Evolutionary conservation across 2,329 filamentous ascomycete genomes (phyloP).

Genomic region (Ceratocystis diversiconidia): DNA sequence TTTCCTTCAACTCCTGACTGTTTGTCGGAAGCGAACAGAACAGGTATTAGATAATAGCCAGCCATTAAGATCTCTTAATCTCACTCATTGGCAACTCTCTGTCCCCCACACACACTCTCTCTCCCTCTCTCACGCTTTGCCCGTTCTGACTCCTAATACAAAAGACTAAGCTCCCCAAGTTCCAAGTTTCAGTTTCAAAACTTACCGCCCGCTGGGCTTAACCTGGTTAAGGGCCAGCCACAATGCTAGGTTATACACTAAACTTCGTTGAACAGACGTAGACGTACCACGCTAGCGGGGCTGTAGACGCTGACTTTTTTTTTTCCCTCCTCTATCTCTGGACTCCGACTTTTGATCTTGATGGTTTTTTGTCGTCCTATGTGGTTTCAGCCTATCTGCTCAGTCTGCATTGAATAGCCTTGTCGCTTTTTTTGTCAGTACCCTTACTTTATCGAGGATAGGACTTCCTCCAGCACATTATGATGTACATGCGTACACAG

Average conservation of each 20-base stretch:
- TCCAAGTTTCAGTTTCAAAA: slow-evolving; percentile 7
- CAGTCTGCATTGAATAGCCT: too few species aligned
- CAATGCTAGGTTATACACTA: slow-evolving; percentile 3
- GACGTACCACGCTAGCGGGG: not conserved
- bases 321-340: not conserved
- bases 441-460: not conserved
- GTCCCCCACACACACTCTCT: not conserved
- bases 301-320: not conserved
- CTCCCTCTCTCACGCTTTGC: not conserved
- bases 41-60: too few species aligned
- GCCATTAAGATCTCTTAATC: too few species aligned
- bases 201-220: not conserved
- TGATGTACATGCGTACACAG: not conserved
- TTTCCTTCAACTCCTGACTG: not conserved
- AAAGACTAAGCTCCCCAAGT: not conserved
- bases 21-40: too few species aligned
- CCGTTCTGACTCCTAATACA: too few species aligned
- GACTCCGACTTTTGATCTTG: not conserved
- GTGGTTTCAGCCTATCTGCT: too few species aligned
- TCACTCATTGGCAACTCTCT: too few species aligned
- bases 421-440: too few species aligned
- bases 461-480: not conserved
- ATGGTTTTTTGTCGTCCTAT: not conserved
- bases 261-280: not conserved
- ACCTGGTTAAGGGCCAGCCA: slow-evolving; percentile 1